Percentiles rank a stretch among this genome's conserved stretches.
These are phyloP conservation scores for Erigeron philadelphicus DNA, from an alignment of 140 eudicot species.

Conservation along the genomic window DNA sequence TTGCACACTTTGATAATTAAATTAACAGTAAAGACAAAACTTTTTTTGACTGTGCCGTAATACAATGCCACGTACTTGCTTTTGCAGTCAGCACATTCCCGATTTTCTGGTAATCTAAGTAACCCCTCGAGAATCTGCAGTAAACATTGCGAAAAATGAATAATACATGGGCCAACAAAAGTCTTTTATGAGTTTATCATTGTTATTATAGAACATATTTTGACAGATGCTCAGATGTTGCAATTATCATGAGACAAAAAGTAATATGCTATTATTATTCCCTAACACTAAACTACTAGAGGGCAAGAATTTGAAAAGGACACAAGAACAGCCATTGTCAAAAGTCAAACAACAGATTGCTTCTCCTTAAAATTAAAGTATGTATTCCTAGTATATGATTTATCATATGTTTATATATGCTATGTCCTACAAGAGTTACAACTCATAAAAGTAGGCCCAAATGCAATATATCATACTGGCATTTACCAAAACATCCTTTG, in stretches of 20 bases:
- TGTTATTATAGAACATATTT: background rate
- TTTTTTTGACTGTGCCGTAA: constrained; percentile 5
- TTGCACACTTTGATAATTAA: background rate
- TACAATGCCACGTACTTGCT: constrained; percentile 46
- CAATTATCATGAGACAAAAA: background rate
- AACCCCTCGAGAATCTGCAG: constrained; percentile 64
- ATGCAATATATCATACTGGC: constrained; percentile 27
- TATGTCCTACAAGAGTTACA: constrained; percentile 24
- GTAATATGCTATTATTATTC: constrained; percentile 11
- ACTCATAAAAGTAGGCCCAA: constrained; percentile 32
- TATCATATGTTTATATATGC: background rate
- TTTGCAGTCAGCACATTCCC: constrained; percentile 83
- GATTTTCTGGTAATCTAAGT: constrained; percentile 61
- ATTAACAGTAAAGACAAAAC: background rate
- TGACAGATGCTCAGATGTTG: constrained; percentile 7
- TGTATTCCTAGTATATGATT: background rate
- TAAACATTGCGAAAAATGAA: background rate
- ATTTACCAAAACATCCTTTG: constrained; percentile 31
- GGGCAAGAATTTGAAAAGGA: constrained; percentile 18
- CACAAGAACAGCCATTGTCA: constrained; percentile 13
- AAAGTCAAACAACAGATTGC: constrained; percentile 21
- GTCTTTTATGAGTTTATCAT: background rate
- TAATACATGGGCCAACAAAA: background rate
- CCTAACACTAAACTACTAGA: constrained; percentile 8
- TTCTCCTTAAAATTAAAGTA: constrained; percentile 2